Evolutionary conservation across 2,329 filamentous ascomycete genomes (phyloP).

Genomic region (Exophiala viscosa): DNA sequence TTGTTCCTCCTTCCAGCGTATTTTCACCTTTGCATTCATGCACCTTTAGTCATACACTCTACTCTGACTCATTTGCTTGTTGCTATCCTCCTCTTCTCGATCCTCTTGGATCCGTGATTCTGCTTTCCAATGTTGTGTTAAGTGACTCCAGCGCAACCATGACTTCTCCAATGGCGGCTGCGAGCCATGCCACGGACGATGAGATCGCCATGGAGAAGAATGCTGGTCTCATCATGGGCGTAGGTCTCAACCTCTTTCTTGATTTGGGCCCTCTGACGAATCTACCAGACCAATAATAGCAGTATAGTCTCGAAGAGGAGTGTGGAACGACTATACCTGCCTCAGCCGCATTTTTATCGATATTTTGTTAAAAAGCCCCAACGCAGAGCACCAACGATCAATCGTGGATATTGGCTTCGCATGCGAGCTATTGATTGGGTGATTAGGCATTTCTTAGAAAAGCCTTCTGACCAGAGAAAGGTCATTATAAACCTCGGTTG

Average conservation of each 20-base stretch:
- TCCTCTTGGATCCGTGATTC: not conserved
- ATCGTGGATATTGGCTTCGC: constrained; percentile 82
- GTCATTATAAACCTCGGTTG: constrained; percentile 29
- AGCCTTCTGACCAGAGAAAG: constrained; percentile 37
- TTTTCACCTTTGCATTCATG: not conserved
- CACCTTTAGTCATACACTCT: not conserved
- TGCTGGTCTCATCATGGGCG: constrained; percentile 54
- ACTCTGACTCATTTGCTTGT: constrained; percentile 4
- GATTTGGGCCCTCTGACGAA: not conserved
- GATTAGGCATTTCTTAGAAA: constrained; percentile 68
- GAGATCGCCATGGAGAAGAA: constrained; percentile 36
- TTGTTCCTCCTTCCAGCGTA: not conserved
- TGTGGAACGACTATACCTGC: constrained; percentile 83
- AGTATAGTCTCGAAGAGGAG: constrained; percentile 90
- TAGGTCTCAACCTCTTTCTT: constrained; percentile 33
- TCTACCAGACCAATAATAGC: constrained; percentile 72
- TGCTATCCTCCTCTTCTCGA: not conserved
- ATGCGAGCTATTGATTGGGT: constrained; percentile 76
- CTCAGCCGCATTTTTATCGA: constrained; percentile 78
- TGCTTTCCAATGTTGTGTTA: not conserved
- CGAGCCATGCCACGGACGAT: constrained; percentile 11
- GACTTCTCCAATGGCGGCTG: constrained; percentile 10
- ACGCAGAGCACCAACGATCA: constrained; percentile 80
- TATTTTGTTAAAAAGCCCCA: constrained; percentile 84
- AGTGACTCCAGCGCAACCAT: constrained; percentile 6